phyloP scores from a whole-genome alignment of 371 early-diverging fungal genomes.

The Circinella minor region DNA sequence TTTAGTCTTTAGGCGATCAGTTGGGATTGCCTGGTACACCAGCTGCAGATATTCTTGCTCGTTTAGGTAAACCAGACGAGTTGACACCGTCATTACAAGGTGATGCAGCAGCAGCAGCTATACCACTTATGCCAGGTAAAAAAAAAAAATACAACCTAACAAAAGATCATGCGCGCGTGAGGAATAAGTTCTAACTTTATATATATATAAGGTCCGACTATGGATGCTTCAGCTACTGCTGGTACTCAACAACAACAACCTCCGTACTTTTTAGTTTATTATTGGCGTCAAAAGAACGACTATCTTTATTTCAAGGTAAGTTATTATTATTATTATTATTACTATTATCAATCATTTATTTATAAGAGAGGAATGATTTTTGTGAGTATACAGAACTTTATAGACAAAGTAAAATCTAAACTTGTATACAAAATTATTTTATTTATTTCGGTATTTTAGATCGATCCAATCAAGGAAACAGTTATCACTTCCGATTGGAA shows the following conservation, averaged over 20 bases:
- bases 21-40: conserved; percentile 51
- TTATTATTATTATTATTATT: no score
- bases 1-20: conserved; percentile 43
- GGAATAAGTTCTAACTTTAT: background rate
- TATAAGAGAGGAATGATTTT: background rate
- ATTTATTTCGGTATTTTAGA: conserved; percentile 18
- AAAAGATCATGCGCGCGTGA: conserved; percentile 2
- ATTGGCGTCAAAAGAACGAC: conserved; percentile 69
- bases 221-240: conserved; percentile 14
- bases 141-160: background rate
- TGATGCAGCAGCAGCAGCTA: conserved; percentile 26
- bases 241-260: conserved; percentile 20
- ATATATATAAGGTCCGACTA: conserved; percentile 23
- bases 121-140: conserved; percentile 50
- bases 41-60: conserved; percentile 40
- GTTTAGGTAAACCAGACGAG: conserved; percentile 63
- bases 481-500: conserved; percentile 56
- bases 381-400: background rate
- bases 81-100: conserved; percentile 38
- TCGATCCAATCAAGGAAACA: conserved; percentile 50
- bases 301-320: conserved; percentile 61
- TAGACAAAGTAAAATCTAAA: background rate
- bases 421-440: no score
- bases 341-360: no score
- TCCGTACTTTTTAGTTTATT: conserved; percentile 59